Conservation (phyloP, 1,139 yeast species). For the Saccharomyces hybrid region DNA sequence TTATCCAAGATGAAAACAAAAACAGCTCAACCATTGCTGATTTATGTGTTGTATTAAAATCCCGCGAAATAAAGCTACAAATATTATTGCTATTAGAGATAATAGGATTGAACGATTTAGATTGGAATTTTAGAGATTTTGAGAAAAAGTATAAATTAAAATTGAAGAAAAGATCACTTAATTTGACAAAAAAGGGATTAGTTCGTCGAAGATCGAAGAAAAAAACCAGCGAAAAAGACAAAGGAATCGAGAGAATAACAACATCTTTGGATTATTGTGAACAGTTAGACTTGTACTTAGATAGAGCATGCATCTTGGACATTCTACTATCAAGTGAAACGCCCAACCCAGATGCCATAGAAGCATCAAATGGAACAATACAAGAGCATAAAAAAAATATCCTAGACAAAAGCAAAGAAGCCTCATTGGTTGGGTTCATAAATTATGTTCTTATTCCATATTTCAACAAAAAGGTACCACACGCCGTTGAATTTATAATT, state of each 20-base stretch:
- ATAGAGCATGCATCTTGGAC: constrained; percentile 51
- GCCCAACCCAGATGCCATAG: not conserved
- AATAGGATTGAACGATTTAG: constrained; percentile 27
- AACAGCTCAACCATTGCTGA: too few species aligned
- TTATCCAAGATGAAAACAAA: too few species aligned
- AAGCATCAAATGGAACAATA: constrained; percentile 7
- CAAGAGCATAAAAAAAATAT: constrained; percentile 21
- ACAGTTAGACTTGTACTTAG: constrained; percentile 41
- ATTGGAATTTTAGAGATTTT: constrained; percentile 27
- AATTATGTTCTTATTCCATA: constrained; percentile 50
- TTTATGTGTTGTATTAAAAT: constrained; percentile 36
- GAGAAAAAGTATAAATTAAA: constrained; percentile 21
- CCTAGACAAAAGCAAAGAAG: constrained; percentile 24
- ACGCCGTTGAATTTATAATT: constrained; percentile 41
- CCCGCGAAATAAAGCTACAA: constrained; percentile 65
- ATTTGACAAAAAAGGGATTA: constrained; percentile 32
- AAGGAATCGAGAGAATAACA: not conserved
- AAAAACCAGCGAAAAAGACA: constrained; percentile 3
- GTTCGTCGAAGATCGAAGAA: constrained; percentile 6
- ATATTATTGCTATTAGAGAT: constrained; percentile 49
- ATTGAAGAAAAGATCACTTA: constrained; percentile 34
- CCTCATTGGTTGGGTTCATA: constrained; percentile 43
- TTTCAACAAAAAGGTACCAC: constrained; percentile 44
- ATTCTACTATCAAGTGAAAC: constrained; percentile 34
- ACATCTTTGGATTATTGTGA: constrained; percentile 25